Percentiles rank a stretch among this genome's conserved stretches.
Conservation (phyloP, 768 basidiomycete species). For the Russula lepida region DNA sequence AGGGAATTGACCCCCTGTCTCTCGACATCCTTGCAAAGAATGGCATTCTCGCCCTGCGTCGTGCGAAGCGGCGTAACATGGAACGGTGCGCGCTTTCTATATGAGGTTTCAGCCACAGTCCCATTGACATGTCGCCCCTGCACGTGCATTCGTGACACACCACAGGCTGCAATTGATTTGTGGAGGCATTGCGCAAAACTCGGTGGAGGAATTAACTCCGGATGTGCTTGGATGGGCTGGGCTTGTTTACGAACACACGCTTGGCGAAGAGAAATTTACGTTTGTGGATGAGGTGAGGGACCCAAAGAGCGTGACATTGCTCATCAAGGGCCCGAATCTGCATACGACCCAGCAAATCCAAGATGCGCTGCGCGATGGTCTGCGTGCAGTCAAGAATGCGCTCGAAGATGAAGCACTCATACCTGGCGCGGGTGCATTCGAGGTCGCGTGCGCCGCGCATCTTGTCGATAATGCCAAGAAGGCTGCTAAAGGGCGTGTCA, state of each 20-base stretch:
- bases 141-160: not conserved
- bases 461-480: constrained; percentile 74
- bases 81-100: constrained; percentile 55
- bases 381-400: constrained; percentile 94
- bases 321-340: constrained; percentile 96
- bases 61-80: constrained; percentile 98
- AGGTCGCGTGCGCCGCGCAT: constrained; percentile 84
- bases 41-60: constrained; percentile 87
- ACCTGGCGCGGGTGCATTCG: constrained; percentile 98
- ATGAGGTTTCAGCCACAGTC: constrained; percentile 3
- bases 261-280: constrained; percentile 98
- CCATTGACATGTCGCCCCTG: not conserved
- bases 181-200: constrained; percentile 95
- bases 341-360: constrained; percentile 96
- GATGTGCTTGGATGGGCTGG: constrained; percentile 95
- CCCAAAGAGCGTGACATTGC: constrained; percentile 89
- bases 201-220: constrained; percentile 90
- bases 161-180: constrained; percentile 83
- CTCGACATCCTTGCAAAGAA: constrained; percentile 95
- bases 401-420: constrained; percentile 83
- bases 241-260: constrained; percentile 96
- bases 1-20: constrained; percentile 96
- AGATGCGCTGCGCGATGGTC: constrained; percentile 95
- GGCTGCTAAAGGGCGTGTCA: constrained; percentile 84
- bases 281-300: constrained; percentile 95